A percentile compares a stretch with the other conserved stretches of the same genome.
Conservation (phyloP, 805 yeast species). For the Zygoascus flipseniorum region DNA sequence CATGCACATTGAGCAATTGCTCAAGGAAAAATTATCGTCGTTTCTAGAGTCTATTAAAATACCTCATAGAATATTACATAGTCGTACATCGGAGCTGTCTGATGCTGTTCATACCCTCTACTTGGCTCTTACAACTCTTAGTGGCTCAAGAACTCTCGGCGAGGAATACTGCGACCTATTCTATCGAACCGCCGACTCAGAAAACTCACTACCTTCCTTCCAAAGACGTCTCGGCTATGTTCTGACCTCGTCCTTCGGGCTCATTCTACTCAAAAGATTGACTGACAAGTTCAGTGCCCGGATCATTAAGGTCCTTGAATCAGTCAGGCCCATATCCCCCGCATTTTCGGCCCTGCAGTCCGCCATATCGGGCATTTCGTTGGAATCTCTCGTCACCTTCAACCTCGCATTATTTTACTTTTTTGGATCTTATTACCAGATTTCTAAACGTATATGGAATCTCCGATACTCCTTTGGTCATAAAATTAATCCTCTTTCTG, state of each 20-base stretch:
- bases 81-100: slow-evolving; percentile 53
- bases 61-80: slow-evolving; percentile 48
- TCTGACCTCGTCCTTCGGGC: slow-evolving; percentile 51
- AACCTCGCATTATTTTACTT: slow-evolving; percentile 81
- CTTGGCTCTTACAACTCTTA: slow-evolving; percentile 62
- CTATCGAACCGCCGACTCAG: slow-evolving; percentile 18
- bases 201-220: slow-evolving; percentile 19
- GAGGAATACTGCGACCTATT: slow-evolving; percentile 79
- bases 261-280: slow-evolving; percentile 35
- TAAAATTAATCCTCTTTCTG: slow-evolving; percentile 22
- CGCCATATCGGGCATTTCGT: neutral
- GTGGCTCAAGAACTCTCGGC: slow-evolving; percentile 78
- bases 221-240: slow-evolving; percentile 48
- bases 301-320: neutral
- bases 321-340: neutral
- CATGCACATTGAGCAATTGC: slow-evolving; percentile 51
- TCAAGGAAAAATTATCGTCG: slow-evolving; percentile 39
- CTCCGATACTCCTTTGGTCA: slow-evolving; percentile 53
- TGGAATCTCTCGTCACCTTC: slow-evolving; percentile 43
- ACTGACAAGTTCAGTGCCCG: slow-evolving; percentile 15
- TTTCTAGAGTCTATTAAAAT: slow-evolving; percentile 41
- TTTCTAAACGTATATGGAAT: slow-evolving; percentile 71
- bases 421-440: slow-evolving; percentile 69
- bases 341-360: neutral
- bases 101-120: slow-evolving; percentile 53